Evolutionary conservation across 1,139 yeast genomes (phyloP), one percentile per base, ranked within the genome.

Genomic region (Candida sp.): DNA sequence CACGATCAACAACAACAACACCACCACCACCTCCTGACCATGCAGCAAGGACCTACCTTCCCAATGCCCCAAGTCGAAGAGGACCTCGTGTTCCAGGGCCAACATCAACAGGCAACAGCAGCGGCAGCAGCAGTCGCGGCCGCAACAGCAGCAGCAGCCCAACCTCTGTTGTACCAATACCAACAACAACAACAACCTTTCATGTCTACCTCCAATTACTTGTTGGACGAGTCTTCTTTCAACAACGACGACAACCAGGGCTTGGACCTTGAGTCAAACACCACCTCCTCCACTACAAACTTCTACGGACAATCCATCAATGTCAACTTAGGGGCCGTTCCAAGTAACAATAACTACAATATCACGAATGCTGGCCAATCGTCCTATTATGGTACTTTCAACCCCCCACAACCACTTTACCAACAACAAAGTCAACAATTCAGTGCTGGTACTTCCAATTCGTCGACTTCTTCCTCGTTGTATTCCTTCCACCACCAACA

Each of bases 281-380:
- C 30, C 12, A 33, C 23, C 26, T 25, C 38, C 11, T 11, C 45
- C 8, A 11, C 45, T 3, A 25, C 37, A 30, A 42, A 23, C 26
- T 44, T 35, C 3, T 44, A 44, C 28, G 46, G 46, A 27, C 46
- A 39, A 7, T 48, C 55, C 7, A 38, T 47, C 7, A 53, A 53
- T 41, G 54, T 50, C 28, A 50, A 54, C 40, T 54, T 52, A 40
- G 51, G 50, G 22, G 51, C 50, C 5, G 30, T 48, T 6, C 33
- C 49, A n/a, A 48, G 27, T 27, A 38, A 30, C 22, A 42, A 28
- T 34, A 41, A 49, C 39, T 27, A 39, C 25, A 45, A 42, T 49
- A 27, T 22, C 11, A 44, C 52, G 57, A 57, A 51, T 59, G 60
- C 63, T 46, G 63, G 63, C 34, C 64, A 59, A 44, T 51, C 62